Evolutionary conservation across 495 filamentous ascomycete genomes (phyloP), one percentile per base, ranked within the genome.

Genomic region (Xylaria nigripes): DNA sequence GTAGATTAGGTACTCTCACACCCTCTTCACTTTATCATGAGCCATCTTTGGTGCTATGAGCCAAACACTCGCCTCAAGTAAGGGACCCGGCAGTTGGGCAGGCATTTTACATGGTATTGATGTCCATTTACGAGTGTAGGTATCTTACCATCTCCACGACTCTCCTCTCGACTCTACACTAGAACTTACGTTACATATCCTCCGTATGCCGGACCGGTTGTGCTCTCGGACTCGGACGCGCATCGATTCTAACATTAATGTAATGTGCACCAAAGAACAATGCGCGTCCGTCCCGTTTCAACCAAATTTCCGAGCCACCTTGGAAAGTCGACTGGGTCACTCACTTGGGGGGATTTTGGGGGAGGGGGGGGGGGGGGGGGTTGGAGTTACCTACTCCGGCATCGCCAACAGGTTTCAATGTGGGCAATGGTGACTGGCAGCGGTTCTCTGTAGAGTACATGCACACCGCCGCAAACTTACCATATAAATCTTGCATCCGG

Each of bases 351-450:
- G 41, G 19, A 21, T 6, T 29, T 18, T 36, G 50, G 27, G 27
- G 9, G 27, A 9, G 4, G n/a, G n/a, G n/a, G n/a, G n/a, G n/a
- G n/a, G n/a, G n/a, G n/a, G n/a, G n/a, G n/a, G n/a, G n/a, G n/a
- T n/a, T n/a, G n/a, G n/a, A n/a, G n/a, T n/a, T n/a, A n/a, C n/a
- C n/a, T n/a, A n/a, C 15, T 3, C 36, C 36, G 36, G 36, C 36
- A 40, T 40, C 36, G 36, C 36, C 36, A 40, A 18, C 4, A 40
- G 32, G 15, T 8, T 13, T 54, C 51, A 30, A 54, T 54, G 51
- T 48, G 51, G 46, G 51, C 44, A 27, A 32, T 54, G 51, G 44
- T 54, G 45, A 54, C 51, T 54, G 51, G 51, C 44, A 54, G 51
- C 13, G 34, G 30, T 5, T 23, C 7, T 42, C 23, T 29, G 50